phyloP scores from a whole-genome alignment of 371 early-diverging fungal species.

The Rhizopus arrhizus region DNA sequence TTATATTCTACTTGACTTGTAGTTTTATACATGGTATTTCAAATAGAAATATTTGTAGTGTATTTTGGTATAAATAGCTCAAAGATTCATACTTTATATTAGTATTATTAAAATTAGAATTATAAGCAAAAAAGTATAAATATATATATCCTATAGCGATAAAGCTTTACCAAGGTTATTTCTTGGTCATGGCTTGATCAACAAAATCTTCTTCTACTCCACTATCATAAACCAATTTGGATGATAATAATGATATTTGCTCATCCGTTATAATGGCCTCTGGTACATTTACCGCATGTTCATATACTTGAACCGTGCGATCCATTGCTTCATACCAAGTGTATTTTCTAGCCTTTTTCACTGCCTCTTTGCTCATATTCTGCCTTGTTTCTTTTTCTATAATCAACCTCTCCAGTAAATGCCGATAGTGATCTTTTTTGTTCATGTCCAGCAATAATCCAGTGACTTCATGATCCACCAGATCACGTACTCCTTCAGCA shows the following conservation, averaged over 20 bases:
- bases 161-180: neutral
- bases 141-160: no score
- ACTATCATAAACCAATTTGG: neutral
- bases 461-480: conserved; percentile 44
- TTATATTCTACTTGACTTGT: no score
- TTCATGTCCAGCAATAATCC: conserved; percentile 39
- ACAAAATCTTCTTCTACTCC: conserved; percentile 31
- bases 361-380: conserved; percentile 33
- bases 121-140: no score
- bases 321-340: conserved; percentile 57
- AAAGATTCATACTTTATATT: no score
- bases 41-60: no score
- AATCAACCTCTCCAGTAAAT: conserved; percentile 25
- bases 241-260: neutral
- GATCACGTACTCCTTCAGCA: conserved; percentile 51
- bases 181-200: neutral
- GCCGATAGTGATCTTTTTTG: conserved; percentile 27
- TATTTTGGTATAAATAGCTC: no score
- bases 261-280: conserved; percentile 1
- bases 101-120: no score
- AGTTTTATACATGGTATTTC: no score
- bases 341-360: conserved; percentile 32
- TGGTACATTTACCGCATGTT: conserved; percentile 22
- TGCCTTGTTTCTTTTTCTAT: neutral
- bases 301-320: conserved; percentile 40